Base-by-base conservation (phyloP, 495 filamentous ascomycete genomes). In the Lentithecium fluviatile region DNA sequence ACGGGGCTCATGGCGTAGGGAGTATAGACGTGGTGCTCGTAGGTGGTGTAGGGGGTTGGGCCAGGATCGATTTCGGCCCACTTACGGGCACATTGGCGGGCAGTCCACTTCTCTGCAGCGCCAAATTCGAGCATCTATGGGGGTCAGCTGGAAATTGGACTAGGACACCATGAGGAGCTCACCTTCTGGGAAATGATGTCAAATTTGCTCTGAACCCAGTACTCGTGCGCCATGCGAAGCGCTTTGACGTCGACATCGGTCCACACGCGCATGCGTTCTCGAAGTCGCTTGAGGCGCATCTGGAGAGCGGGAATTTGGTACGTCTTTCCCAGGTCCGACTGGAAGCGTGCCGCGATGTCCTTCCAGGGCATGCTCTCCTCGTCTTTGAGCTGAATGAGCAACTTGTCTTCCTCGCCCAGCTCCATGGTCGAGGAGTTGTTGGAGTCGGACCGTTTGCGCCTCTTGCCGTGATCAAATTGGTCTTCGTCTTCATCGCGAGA, bases 361-460 rank as follows among this genome's bases (percentile, higher is more conserved):
- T 87, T 89, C 87, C 87, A 90, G 6, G 86, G 79, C 10, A 85
- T 74, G 45, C 80, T 81, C 68, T 87, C 80, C 45, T 88, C 80
- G 37, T 88, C 87, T 57, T 89, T 83, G 19, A 83, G 75, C 66
- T 83, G 80, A 8, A 89, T 78, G 52, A 88, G 84, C 15, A 84
- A 74, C 58, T 83, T 81, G 67, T 90, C 87, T 58, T 88, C 85
- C 58, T 88, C 86, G 55, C 74, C 77, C 50, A 83, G 69, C 64
- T 68, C 73, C 25, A 68, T 47, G 17, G 65, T 25, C 38, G 57
- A 57, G 10, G 65, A 50, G 1, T 47, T 62, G 65, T 56, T 66
- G 21, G 71, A 71, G 24, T 66, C 64, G 0, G 72, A 71, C 20
- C 72, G 60, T 40, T 70, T 69, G 19, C 69, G 55, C 12, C 65